Evolutionary conservation across 208 protist species (phyloP).

Genomic region (Lotmaria passim): DNA sequence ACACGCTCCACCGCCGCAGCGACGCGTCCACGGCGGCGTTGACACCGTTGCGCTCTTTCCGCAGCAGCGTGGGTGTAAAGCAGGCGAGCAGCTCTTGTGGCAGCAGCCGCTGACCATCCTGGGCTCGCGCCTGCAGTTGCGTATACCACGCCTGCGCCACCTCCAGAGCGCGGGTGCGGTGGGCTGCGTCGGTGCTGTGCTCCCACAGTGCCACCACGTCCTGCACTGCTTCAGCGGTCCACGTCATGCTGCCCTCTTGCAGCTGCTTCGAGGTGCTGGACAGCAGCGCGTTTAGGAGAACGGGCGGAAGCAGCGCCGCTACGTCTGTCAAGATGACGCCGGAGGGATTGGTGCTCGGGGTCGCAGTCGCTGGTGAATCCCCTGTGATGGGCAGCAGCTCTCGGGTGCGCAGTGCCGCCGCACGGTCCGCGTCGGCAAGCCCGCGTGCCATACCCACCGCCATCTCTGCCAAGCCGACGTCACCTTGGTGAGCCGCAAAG

Average conservation of each 20-base stretch:
- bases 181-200: slow-evolving; percentile 18
- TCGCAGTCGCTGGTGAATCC: neutral
- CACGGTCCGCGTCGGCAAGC: neutral
- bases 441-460: slow-evolving; percentile 3
- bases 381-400: neutral
- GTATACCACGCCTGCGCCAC: slow-evolving; percentile 31
- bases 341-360: neutral
- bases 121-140: slow-evolving; percentile 23
- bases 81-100: slow-evolving; percentile 33
- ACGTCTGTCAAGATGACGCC: slow-evolving; percentile 9
- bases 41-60: slow-evolving; percentile 25
- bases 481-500: neutral
- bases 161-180: slow-evolving; percentile 10
- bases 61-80: slow-evolving; percentile 34
- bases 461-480: slow-evolving; percentile 7
- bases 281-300: slow-evolving; percentile 6
- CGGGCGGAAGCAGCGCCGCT: neutral
- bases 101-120: slow-evolving; percentile 12
- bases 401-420: neutral
- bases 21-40: slow-evolving; percentile 23
- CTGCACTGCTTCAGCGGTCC: slow-evolving; percentile 24
- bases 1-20: slow-evolving; percentile 31
- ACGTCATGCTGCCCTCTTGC: slow-evolving; percentile 5
- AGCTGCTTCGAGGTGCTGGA: slow-evolving; percentile 7
- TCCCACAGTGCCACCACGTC: slow-evolving; percentile 7